A percentile compares a stretch with the other conserved stretches of the same genome.
Evolutionary conservation across 371 early-diverging fungal species (phyloP).

Genomic region (Polyrhizophydium stewartii): DNA sequence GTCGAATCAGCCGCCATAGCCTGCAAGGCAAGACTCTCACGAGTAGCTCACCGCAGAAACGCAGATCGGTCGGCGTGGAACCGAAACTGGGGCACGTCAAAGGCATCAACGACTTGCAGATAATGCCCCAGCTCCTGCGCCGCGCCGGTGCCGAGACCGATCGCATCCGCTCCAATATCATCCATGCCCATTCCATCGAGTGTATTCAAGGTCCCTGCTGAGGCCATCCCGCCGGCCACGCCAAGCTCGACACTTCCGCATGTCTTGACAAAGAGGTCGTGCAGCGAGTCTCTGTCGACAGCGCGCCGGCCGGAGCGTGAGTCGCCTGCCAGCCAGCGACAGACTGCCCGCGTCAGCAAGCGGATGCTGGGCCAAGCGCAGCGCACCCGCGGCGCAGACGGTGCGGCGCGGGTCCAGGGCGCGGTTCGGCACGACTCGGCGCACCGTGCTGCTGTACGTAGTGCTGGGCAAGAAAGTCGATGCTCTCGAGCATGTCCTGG

Average conservation of each 20-base stretch:
- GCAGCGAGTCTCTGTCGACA: conserved; percentile 18
- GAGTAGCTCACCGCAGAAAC: no score
- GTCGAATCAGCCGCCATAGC: no score
- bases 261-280: conserved; percentile 8
- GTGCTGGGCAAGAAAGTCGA: conserved; percentile 56
- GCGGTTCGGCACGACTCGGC: no score
- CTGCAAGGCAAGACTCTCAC: no score
- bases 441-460: conserved; percentile 58
- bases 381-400: not conserved
- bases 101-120: conserved; percentile 49
- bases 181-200: not conserved
- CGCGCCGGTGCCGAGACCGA: conserved; percentile 17
- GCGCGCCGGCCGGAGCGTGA: conserved; percentile 14
- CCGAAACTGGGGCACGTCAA: not conserved
- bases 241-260: not conserved
- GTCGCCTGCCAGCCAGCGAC: conserved; percentile 12
- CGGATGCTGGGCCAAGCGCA: not conserved
- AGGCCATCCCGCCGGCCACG: not conserved
- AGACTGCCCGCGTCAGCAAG: not conserved
- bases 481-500: conserved; percentile 36
- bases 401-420: no score
- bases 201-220: not conserved
- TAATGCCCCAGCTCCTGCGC: conserved; percentile 52
- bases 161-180: conserved; percentile 19
- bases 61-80: no score